These are phyloP conservation scores for Coemansia reversa DNA, from an alignment of 192 early-diverging fungal species.

Conservation along the genomic window DNA sequence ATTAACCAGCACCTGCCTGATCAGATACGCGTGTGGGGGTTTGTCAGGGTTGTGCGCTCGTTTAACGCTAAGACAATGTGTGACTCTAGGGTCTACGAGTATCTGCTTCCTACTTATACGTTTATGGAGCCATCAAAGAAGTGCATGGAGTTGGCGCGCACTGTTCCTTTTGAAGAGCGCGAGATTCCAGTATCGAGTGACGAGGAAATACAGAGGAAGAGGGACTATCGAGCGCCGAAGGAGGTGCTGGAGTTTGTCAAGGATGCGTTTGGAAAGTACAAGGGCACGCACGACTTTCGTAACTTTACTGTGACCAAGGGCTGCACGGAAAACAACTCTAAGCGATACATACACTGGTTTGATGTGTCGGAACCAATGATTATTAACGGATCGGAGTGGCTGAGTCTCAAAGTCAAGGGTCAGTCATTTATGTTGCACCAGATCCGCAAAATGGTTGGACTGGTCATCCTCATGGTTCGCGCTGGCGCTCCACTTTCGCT, in stretches of 20 bases:
- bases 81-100: conserved; percentile 96
- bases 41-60: conserved; percentile 62
- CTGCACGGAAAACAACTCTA: conserved; percentile 73
- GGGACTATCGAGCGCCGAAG: conserved; percentile 65
- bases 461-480: conserved; percentile 81
- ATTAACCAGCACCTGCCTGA: conserved; percentile 83
- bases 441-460: conserved; percentile 98
- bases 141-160: conserved; percentile 42
- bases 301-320: conserved; percentile 88
- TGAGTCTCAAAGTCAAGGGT: conserved; percentile 88
- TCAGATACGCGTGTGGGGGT: conserved; percentile 90
- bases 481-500: conserved; percentile 66
- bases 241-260: conserved; percentile 67
- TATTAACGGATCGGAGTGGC: conserved; percentile 79
- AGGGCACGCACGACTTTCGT: conserved; percentile 90
- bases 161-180: conserved; percentile 30
- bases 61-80: conserved; percentile 93
- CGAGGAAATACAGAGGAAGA: conserved; percentile 62
- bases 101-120: conserved; percentile 89
- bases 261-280: conserved; percentile 66
- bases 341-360: conserved; percentile 83
- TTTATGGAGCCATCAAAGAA: conserved; percentile 57
- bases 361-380: conserved; percentile 70
- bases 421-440: conserved; percentile 99
- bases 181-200: conserved; percentile 37